Evolutionary conservation across 2,329 filamentous ascomycete species (phyloP), one percentile per base, ranked within the genome.

Genomic region (Talaromyces atroroseus): DNA sequence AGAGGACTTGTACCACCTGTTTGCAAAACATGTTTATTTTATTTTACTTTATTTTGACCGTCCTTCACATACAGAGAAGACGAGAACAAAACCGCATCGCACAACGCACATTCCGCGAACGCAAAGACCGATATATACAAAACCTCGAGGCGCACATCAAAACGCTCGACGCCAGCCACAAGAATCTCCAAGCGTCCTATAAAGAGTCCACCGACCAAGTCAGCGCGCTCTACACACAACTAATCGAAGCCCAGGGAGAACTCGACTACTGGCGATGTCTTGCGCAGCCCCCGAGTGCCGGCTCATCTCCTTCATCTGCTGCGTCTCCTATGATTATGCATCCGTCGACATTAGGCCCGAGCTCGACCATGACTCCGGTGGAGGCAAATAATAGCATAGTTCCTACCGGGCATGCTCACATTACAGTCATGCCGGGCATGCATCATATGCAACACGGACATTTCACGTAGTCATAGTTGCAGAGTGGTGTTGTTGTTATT

Each of bases 51-150:
- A 21, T 21, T 29, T 38, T 52, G 21, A 26, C 26, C 18, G 12
- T 8, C n/a, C 2, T 16, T 11, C 38, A 36, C 12, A 0, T 5
- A 49, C 20, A 60, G 56, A 51, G 59, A 50, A 50, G 59, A n/a
- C 95, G 96, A 74, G 91, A 91, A 10, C 90, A 95, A 70, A 95
- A 95, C 63, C 82, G 90, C 64, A 90, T 90, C 11, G 90, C 90
- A 11, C 90, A 95, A 72, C 84, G 90, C 54, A 90, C 90, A 12
- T 95, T 95, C 78, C 84, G 90, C 52, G 90, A 95, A 71, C 86
- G 90, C 59, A 95, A 94, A 74, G 90, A 95, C 72, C 90, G 86
- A 75, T 90, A 95, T 66, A 72, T 95, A 49, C 90, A 90, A 70
- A 88, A 92, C 63, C 80, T 95, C 2, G 91, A 96, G 23, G 24